These are phyloP conservation scores for Basipetospora chlamydospora DNA, from an alignment of 2,329 filamentous ascomycete species.

Conservation along the genomic window DNA sequence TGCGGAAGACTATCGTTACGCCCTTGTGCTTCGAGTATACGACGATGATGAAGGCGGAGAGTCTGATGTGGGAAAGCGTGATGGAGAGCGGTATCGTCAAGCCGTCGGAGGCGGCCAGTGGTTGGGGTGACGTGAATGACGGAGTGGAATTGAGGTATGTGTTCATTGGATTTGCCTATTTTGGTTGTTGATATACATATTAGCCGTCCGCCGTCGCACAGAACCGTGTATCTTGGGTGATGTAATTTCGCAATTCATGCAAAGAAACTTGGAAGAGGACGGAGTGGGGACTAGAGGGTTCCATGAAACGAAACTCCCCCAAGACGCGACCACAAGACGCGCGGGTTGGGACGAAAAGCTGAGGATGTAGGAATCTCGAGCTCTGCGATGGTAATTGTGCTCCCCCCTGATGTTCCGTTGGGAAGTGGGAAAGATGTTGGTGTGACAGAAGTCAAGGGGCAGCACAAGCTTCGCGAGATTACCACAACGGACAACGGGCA, in stretches of 20 bases:
- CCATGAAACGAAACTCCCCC: conserved; percentile 2
- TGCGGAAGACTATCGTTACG: conserved; percentile 89
- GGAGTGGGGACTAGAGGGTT: conserved; percentile 7
- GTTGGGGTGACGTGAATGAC: conserved; percentile 81
- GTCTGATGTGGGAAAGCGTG: conserved; percentile 84
- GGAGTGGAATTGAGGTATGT: conserved; percentile 89
- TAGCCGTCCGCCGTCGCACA: conserved; percentile 19
- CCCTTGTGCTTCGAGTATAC: conserved; percentile 98
- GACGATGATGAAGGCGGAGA: conserved; percentile 93
- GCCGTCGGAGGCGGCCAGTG: conserved; percentile 77
- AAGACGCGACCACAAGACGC: not conserved
- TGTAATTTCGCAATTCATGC: conserved; percentile 21
- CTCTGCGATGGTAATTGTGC: too few species aligned
- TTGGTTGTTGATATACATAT: conserved; percentile 27
- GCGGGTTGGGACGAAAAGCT: not conserved
- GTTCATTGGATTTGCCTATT: conserved; percentile 81
- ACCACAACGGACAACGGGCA: too few species aligned
- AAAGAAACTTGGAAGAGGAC: conserved; percentile 7
- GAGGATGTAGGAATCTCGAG: too few species aligned
- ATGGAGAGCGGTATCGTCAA: conserved; percentile 97
- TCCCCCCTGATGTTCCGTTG: too few species aligned
- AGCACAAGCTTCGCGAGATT: too few species aligned
- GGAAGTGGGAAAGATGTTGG: too few species aligned
- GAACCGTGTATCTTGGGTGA: conserved; percentile 19
- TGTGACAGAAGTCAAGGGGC: too few species aligned